These are phyloP conservation scores for Tolypocladium amazonense DNA, from an alignment of 2,329 filamentous ascomycete species.

Conservation along the genomic window DNA sequence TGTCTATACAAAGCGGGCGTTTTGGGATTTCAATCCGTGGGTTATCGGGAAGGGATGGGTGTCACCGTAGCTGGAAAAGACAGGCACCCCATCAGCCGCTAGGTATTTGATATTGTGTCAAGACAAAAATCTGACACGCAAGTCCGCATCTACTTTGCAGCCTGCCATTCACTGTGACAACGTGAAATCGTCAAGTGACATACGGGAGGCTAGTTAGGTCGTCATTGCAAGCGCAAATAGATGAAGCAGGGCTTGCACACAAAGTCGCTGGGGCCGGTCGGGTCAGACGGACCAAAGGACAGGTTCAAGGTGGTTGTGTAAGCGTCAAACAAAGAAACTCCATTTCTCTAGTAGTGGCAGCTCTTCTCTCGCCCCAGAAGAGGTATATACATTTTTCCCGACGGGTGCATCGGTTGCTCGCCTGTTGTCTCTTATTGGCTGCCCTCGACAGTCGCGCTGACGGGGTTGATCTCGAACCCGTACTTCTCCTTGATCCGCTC, in stretches of 20 bases:
- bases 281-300: not conserved
- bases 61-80: not conserved
- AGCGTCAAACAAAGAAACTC: slow-evolving; percentile 21
- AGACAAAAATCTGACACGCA: not conserved
- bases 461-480: slow-evolving; percentile 69
- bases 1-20: not conserved
- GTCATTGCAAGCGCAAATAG: slow-evolving; percentile 8
- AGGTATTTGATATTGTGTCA: not conserved
- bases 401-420: slow-evolving; percentile 5
- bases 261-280: too few species aligned
- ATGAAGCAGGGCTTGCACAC: not conserved
- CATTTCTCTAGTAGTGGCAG: slow-evolving; percentile 29
- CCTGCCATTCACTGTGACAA: not conserved
- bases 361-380: slow-evolving; percentile 21
- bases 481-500: slow-evolving; percentile 79
- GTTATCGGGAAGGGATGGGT: not conserved
- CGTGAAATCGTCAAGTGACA: slow-evolving; percentile 4
- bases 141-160: not conserved
- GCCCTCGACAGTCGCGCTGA: slow-evolving; percentile 39
- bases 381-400: slow-evolving; percentile 23
- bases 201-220: not conserved
- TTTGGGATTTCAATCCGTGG: not conserved
- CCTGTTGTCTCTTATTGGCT: slow-evolving; percentile 21
- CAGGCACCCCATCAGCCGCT: not conserved
- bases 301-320: not conserved